Conservation (phyloP, 768 basidiomycete species). For the Stropharia rugosoannulata region DNA sequence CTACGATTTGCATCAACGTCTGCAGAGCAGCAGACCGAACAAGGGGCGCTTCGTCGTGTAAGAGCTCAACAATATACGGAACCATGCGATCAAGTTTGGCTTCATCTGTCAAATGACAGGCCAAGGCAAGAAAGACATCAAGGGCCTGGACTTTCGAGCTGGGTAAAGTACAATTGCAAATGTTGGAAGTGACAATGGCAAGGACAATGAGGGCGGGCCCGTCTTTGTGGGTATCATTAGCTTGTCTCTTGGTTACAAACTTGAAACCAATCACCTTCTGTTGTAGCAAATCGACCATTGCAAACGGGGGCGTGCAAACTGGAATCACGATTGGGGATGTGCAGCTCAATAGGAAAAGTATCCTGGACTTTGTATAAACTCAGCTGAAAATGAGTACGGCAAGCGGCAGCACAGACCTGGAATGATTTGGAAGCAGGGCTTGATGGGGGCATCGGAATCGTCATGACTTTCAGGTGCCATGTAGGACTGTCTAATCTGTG, state of each 20-base stretch:
- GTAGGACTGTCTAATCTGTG: conserved; percentile 79
- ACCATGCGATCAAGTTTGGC: conserved; percentile 92
- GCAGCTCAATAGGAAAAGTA: conserved; percentile 73
- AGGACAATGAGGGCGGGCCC: conserved; percentile 89
- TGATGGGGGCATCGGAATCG: conserved; percentile 45
- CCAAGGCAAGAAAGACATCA: conserved; percentile 83
- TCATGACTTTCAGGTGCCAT: conserved; percentile 49
- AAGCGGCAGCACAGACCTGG: conserved; percentile 43
- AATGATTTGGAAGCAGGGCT: conserved; percentile 46
- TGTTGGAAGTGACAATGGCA: conserved; percentile 82
- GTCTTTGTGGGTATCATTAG: conserved; percentile 43
- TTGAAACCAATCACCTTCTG: conserved; percentile 50
- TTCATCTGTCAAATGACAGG: conserved; percentile 85
- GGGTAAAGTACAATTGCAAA: conserved; percentile 84
- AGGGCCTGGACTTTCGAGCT: conserved; percentile 84
- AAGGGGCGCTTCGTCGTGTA: conserved; percentile 81
- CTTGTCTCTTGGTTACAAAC: background rate
- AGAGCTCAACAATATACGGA: conserved; percentile 86
- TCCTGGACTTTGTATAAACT: conserved; percentile 41
- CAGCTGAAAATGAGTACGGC: background rate
- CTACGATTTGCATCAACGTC: conserved; percentile 79
- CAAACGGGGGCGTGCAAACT: conserved; percentile 55
- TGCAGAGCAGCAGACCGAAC: conserved; percentile 82
- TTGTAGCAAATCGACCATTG: conserved; percentile 41
- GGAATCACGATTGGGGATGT: conserved; percentile 71